Base-by-base conservation (phyloP, 208 protist genomes). In the Leptomonas seymouri region DNA sequence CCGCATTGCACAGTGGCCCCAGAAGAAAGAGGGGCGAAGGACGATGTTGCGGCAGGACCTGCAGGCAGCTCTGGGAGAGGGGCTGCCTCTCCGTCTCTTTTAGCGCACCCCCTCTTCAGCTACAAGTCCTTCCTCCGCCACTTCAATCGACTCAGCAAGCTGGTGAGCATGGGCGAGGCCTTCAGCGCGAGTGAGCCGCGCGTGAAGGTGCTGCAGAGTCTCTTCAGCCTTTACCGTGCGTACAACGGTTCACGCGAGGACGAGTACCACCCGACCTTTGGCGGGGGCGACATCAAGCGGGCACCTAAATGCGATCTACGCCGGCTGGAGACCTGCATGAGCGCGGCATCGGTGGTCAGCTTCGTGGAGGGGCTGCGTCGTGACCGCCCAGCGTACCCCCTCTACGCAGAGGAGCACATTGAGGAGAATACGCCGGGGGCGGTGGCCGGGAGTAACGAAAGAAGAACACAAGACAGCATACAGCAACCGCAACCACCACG, bases 181-280 rank as follows among this genome's bases (percentile, higher is more conserved):
- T 95, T 93, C 68, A 89, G 86, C 6, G 90, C 90, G 0, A 85
- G 84, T 59, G 87, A 93, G 69, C 85, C 86, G 28, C 87, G 90
- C 1, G 65, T 91, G 18, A 85, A 86, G 68, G 75, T 95, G 20
- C 67, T 95, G 69, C 78, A 87, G 61, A 83, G 87, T 61, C 84
- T 81, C 50, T 93, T 82, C 63, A 72, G 46, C 16, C 82, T 95
- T 21, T 84, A 91, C 66, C 81, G 87, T 28, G 80, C 81, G 63
- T 95, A 88, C 76, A 95, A 93, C 67, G 74, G 76, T 41, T 27
- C 18, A 16, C 84, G 85, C 58, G 90, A 95, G 75, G 86, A 93
- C 34, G 53, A 73, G 31, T 84, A 82, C 55, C 72, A 93, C 55
- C 75, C 80, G 6, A 68, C n/a, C 62, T 73, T 82, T 27, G 77